Evolutionary conservation across 345 rosid genomes (phyloP).

Genomic region (Nephelium lappaceum): DNA sequence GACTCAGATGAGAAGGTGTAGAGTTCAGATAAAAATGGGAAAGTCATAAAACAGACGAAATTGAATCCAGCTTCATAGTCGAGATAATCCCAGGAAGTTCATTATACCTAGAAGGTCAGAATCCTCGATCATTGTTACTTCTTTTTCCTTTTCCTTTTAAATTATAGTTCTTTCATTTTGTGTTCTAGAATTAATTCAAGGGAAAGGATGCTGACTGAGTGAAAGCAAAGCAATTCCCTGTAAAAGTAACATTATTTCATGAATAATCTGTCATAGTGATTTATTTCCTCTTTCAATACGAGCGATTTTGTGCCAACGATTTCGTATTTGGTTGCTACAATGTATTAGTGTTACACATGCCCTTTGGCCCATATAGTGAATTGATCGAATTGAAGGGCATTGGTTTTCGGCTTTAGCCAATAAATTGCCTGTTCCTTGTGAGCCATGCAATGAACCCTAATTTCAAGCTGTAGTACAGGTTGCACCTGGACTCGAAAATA

Average conservation of each 20-base stretch:
- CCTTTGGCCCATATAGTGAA: neutral
- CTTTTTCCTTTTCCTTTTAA: slow-evolving; percentile 3
- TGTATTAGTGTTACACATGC: neutral
- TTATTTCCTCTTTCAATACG: slow-evolving; percentile 25
- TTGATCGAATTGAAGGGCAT: neutral
- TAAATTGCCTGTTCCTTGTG: neutral
- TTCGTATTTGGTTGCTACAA: neutral
- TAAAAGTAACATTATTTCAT: slow-evolving; percentile 16
- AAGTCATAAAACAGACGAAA: neutral
- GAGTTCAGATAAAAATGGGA: slow-evolving; percentile 16
- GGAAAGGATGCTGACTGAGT: slow-evolving; percentile 26
- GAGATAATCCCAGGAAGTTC: slow-evolving; percentile 24
- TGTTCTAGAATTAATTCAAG: slow-evolving; percentile 27
- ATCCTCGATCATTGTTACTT: slow-evolving; percentile 18
- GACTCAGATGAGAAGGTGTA: slow-evolving; percentile 72
- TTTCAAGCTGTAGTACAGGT: neutral
- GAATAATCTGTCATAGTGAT: slow-evolving; percentile 29
- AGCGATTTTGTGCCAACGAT: neutral
- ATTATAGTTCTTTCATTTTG: slow-evolving; percentile 19
- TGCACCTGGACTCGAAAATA: neutral
- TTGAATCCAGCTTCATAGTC: slow-evolving; percentile 15
- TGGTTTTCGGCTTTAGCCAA: neutral
- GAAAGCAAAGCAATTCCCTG: slow-evolving; percentile 24
- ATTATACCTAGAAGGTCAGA: slow-evolving; percentile 26
- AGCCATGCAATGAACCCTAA: neutral